A percentile compares a stretch with the other conserved stretches of the same genome.
phyloP scores from a whole-genome alignment of 768 basidiomycete genomes.

The Rhodocollybia butyracea region DNA sequence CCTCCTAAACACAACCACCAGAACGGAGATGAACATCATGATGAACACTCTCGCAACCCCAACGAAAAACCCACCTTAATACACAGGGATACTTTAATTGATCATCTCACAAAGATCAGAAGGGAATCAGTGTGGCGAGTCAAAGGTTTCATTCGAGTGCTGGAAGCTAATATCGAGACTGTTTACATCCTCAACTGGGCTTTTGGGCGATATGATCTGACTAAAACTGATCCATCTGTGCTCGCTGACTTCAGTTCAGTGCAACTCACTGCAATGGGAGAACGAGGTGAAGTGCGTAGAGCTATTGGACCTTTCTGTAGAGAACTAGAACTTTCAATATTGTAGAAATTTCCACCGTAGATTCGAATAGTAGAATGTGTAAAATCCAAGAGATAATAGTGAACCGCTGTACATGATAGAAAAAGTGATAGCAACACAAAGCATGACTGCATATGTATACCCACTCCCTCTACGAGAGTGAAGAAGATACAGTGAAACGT shows the following conservation, averaged over 20 bases:
- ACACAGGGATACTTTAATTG: conserved; percentile 32
- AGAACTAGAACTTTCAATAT: not conserved
- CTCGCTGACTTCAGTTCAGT: conserved; percentile 34
- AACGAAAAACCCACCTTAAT: conserved; percentile 21
- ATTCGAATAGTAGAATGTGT: not conserved
- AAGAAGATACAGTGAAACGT: not conserved
- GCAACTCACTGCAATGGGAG: conserved; percentile 88
- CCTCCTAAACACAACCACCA: conserved; percentile 8
- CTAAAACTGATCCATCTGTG: conserved; percentile 10
- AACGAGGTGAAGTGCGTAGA: conserved; percentile 72
- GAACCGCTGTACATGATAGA: not conserved
- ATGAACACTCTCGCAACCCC: conserved; percentile 5
- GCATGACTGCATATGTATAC: too few relatives aligned
- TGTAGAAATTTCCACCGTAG: not conserved
- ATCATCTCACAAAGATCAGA: conserved; percentile 49
- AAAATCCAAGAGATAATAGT: too few relatives aligned
- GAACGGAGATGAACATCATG: conserved; percentile 10
- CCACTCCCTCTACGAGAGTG: not conserved
- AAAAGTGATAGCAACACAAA: not conserved
- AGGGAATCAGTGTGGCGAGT: conserved; percentile 78
- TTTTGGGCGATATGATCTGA: conserved; percentile 79
- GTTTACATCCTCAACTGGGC: conserved; percentile 85
- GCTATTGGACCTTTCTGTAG: conserved; percentile 53
- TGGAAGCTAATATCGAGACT: conserved; percentile 19
- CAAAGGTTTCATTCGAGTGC: conserved; percentile 78